Evolutionary conservation across 768 basidiomycete species (phyloP).

Genomic region (Atractiella rhizophila): DNA sequence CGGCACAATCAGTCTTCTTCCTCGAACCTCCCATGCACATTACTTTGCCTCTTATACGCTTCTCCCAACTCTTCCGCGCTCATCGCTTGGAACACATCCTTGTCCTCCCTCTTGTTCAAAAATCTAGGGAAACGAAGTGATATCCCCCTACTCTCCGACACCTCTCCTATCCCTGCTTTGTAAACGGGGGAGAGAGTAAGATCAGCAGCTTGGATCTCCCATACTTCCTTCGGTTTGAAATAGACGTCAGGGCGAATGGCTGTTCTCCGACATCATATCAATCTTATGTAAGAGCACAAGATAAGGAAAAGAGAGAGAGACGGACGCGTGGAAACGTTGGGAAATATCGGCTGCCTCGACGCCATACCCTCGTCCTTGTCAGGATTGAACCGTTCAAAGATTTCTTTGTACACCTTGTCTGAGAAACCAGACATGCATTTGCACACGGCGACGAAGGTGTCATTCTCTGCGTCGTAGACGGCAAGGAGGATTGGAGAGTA

Average conservation of each 20-base stretch:
- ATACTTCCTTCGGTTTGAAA: conserved; percentile 49
- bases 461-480: conserved; percentile 34
- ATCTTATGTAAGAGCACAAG: conserved; percentile 6
- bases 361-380: not conserved
- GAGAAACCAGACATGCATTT: conserved; percentile 88
- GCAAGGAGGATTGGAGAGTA: conserved; percentile 74
- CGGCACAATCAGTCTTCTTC: too few relatives aligned
- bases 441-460: conserved; percentile 28
- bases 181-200: conserved; percentile 38
- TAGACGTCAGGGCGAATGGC: conserved; percentile 25
- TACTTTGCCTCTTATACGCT: too few relatives aligned
- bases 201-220: conserved; percentile 47
- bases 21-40: too few relatives aligned
- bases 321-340: conserved; percentile 37
- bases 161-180: conserved; percentile 40
- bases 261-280: too few relatives aligned
- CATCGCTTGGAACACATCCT: too few relatives aligned
- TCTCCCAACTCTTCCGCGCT: too few relatives aligned
- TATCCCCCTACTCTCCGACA: too few relatives aligned
- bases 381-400: conserved; percentile 4
- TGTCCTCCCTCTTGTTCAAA: too few relatives aligned
- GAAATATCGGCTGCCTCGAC: too few relatives aligned
- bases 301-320: conserved; percentile 17
- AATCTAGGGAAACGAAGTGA: too few relatives aligned
- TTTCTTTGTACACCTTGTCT: conserved; percentile 52